phyloP scores from a whole-genome alignment of 2,329 filamentous ascomycete genomes.

The Aspergillus terreus region DNA sequence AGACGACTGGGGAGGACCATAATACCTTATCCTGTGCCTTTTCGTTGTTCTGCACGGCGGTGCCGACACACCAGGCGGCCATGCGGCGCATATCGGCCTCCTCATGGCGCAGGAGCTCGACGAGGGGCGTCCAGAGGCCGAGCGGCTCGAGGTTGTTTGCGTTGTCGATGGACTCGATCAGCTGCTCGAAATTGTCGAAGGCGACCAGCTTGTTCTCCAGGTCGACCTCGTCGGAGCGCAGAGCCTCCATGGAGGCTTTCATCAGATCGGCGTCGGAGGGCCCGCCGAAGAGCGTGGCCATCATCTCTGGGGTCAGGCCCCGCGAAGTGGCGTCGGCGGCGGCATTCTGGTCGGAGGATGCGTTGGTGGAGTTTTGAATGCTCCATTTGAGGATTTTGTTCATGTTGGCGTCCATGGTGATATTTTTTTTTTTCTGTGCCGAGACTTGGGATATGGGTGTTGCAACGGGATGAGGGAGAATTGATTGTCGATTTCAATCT shows the following conservation, averaged over 20 bases:
- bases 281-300: slow-evolving; percentile 74
- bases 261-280: slow-evolving; percentile 90
- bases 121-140: slow-evolving; percentile 75
- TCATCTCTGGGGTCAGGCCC: slow-evolving; percentile 63
- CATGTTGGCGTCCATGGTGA: slow-evolving; percentile 59
- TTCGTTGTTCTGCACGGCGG: slow-evolving; percentile 93
- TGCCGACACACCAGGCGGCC: slow-evolving; percentile 92
- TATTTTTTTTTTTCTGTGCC: not conserved
- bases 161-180: slow-evolving; percentile 91
- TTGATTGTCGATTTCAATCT: not conserved
- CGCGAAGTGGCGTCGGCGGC: slow-evolving; percentile 31
- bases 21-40: slow-evolving; percentile 70
- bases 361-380: slow-evolving; percentile 56
- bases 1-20: slow-evolving; percentile 13
- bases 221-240: slow-evolving; percentile 62
- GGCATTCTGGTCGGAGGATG: slow-evolving; percentile 30
- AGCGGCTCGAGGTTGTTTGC: slow-evolving; percentile 86
- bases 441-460: not conserved
- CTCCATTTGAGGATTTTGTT: slow-evolving; percentile 80
- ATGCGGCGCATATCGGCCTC: slow-evolving; percentile 73
- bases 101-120: slow-evolving; percentile 64
- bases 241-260: slow-evolving; percentile 75
- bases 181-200: slow-evolving; percentile 92
- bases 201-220: slow-evolving; percentile 76
- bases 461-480: not conserved